Base-by-base conservation (phyloP, 164 flowering plant species). In the Nelumbo lutea region DNA sequence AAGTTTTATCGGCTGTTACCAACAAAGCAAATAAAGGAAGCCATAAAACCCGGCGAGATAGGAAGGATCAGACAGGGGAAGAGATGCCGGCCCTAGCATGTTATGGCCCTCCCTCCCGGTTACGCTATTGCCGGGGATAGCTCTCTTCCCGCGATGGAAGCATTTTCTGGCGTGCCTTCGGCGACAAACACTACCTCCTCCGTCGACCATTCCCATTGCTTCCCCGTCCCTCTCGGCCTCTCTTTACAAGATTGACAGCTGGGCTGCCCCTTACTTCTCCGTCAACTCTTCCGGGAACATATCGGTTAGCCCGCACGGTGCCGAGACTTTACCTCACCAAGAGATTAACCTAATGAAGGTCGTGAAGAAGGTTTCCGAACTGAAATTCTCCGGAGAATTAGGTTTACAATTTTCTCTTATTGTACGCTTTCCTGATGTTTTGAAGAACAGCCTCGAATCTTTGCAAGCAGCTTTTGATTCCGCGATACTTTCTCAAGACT, bases 221-320 rank as follows among this genome's bases (percentile, higher is more conserved):
- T 80, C 94, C 2, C 84, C 98, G 2, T 64, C 85, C 3, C 86
- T 75, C n/a, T 96, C 99, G 3, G 77, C 89, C 2, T 47, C 84
- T 14, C 83, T 96, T 1, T 96, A 93, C 83, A 77, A 75, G 64
- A 68, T 96, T 60, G 85, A 87, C 57, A 81, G 79, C 14, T 96
- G 99, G 99, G 99, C 98, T 2, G 93, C 85, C 6, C 97, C 99
- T 3, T 96, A 96, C 63, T 93, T 96, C 81, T 40, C 89, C 47
- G 90, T 88, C 46, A 96, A 96, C 68, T 68, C 83, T 59, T 83
- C 88, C 68, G 99, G 99, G 10, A 79, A 93, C 73, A 76, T 96
- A 15, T 15, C 88, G 40, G 87, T 90, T 60, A 85, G 83, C 2
- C 96, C 99, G 0, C 57, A 83, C 73, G 99, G 99, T 1, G 27